Percentiles rank a stretch among this genome's conserved stretches.
These are phyloP conservation scores for Wilcoxina mikolae DNA, from an alignment of 495 filamentous ascomycete species.

Conservation along the genomic window DNA sequence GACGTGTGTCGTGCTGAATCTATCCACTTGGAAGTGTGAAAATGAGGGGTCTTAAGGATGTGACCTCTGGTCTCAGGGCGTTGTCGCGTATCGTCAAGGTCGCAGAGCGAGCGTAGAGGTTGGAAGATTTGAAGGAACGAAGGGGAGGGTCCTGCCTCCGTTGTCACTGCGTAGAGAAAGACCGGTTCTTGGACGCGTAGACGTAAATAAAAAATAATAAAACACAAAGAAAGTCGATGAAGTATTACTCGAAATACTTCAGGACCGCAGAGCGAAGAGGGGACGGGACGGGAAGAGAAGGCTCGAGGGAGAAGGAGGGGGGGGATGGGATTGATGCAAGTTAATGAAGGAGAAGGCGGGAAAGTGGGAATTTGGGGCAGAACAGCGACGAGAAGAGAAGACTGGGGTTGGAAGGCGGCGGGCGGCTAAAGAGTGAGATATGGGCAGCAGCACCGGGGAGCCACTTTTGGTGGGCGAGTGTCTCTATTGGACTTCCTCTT, in stretches of 20 bases:
- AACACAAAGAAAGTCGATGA: slow-evolving; percentile 29
- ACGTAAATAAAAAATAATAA: slow-evolving; percentile 29
- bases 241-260: slow-evolving; percentile 26
- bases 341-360: slow-evolving; percentile 19
- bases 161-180: slow-evolving; percentile 30
- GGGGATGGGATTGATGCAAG: slow-evolving; percentile 13
- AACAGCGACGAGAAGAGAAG: slow-evolving; percentile 21
- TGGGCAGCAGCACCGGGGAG: not conserved
- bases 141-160: slow-evolving; percentile 30
- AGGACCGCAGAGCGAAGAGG: slow-evolving; percentile 23
- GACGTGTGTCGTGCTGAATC: not conserved
- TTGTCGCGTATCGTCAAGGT: slow-evolving; percentile 10
- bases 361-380: slow-evolving; percentile 17
- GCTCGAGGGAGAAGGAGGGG: slow-evolving; percentile 20
- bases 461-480: not conserved
- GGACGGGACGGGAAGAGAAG: slow-evolving; percentile 12
- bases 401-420: slow-evolving; percentile 16
- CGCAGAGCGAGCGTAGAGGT: slow-evolving; percentile 9
- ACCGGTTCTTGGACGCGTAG: slow-evolving; percentile 29
- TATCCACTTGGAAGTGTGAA: not conserved
- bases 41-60: not conserved
- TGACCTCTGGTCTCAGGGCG: slow-evolving; percentile 6
- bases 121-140: slow-evolving; percentile 27
- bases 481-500: not conserved
- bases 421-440: slow-evolving; percentile 9